Evolutionary conservation across 2,329 filamentous ascomycete genomes (phyloP).

Genomic region (Talaromyces sp.): DNA sequence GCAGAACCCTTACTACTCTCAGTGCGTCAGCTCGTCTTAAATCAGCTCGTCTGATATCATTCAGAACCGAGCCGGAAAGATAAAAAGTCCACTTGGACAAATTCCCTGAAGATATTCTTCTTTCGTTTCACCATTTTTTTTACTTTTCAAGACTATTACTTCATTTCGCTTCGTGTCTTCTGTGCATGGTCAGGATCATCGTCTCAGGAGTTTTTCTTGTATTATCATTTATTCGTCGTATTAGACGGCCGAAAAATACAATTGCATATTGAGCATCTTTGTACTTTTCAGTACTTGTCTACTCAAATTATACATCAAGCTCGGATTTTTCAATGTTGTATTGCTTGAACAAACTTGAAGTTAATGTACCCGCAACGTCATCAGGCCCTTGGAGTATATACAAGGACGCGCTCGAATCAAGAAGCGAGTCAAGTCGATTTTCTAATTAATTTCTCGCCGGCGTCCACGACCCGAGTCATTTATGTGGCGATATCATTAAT

Average conservation of each 20-base stretch:
- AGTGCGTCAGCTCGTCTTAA: conserved; percentile 24
- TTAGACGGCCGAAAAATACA: not conserved
- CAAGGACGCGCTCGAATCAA: too few species aligned
- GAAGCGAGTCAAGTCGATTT: not conserved
- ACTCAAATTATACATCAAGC: not conserved
- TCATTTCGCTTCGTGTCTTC: not conserved
- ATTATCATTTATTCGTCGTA: not conserved
- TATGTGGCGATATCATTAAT: too few species aligned
- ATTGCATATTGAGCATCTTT: not conserved
- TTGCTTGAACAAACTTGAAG: too few species aligned
- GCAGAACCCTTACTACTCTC: conserved; percentile 30
- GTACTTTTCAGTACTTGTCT: not conserved
- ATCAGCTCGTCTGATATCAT: not conserved
- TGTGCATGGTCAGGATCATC: not conserved
- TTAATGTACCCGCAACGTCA: too few species aligned
- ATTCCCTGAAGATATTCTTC: not conserved
- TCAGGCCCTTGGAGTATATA: too few species aligned
- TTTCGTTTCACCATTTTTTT: not conserved
- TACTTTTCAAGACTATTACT: not conserved
- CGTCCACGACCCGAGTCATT: too few species aligned
- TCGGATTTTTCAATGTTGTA: too few species aligned
- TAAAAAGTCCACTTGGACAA: not conserved
- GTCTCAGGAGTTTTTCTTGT: not conserved
- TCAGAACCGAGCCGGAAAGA: not conserved
- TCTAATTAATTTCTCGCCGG: not conserved